Evolutionary conservation across 768 basidiomycete species (phyloP).

Genomic region (Agaricus subrufescens): DNA sequence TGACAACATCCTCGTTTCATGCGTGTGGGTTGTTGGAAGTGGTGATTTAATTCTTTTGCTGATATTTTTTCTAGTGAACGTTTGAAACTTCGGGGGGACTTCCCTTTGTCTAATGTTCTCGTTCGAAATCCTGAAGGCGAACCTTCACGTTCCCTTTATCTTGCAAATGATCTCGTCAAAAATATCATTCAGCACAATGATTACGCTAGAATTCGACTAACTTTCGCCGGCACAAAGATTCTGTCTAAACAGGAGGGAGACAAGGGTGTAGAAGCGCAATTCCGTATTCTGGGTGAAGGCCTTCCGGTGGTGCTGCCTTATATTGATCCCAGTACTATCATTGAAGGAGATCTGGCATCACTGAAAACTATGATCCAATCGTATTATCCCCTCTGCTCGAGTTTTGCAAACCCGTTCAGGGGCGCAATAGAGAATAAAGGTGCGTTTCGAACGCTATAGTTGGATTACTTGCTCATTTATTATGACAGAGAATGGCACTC

Average conservation of each 20-base stretch:
- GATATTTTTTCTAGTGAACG: conserved; percentile 45
- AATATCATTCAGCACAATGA: conserved; percentile 77
- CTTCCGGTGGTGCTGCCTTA: conserved; percentile 82
- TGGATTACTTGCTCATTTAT: not conserved
- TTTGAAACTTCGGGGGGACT: conserved; percentile 62
- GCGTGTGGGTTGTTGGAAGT: conserved; percentile 56
- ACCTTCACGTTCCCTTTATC: conserved; percentile 76
- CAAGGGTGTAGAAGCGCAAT: conserved; percentile 54
- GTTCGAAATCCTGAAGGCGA: conserved; percentile 81
- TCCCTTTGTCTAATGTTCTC: conserved; percentile 75
- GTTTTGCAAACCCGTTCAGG: conserved; percentile 59
- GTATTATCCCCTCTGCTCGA: conserved; percentile 76
- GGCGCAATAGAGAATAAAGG: conserved; percentile 46
- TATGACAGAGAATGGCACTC: conserved; percentile 57
- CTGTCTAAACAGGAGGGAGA: conserved; percentile 86
- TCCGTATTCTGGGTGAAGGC: conserved; percentile 82
- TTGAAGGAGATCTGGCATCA: conserved; percentile 49
- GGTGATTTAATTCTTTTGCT: not conserved
- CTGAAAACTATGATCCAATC: conserved; percentile 65
- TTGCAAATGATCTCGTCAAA: conserved; percentile 83
- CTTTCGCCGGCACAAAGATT: conserved; percentile 91
- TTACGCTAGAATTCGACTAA: conserved; percentile 78
- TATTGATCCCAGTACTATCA: conserved; percentile 57
- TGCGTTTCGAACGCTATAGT: conserved; percentile 28
- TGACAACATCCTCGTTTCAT: conserved; percentile 64